Conservation (phyloP, 1,284 basidiomycete genomes). For the Ustilago vetiveriae region DNA sequence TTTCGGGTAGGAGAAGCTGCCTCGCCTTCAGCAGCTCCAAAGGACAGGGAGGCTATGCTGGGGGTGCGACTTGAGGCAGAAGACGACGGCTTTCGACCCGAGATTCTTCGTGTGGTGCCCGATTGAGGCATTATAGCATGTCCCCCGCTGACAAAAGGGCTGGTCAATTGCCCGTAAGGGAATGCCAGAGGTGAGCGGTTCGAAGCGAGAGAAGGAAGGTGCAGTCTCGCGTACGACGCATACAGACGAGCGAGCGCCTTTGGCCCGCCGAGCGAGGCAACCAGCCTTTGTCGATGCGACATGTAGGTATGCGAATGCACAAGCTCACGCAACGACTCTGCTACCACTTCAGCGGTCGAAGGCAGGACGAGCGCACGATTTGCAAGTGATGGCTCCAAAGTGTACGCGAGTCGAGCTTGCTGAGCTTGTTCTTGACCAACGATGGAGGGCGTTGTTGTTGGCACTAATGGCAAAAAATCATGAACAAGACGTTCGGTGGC, state of each 20-base stretch:
- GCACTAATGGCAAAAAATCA: slow-evolving; percentile 48
- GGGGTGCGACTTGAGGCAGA: slow-evolving; percentile 38
- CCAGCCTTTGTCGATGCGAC: slow-evolving; percentile 42
- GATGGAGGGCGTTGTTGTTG: slow-evolving; percentile 1
- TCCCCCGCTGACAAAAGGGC: slow-evolving; percentile 34
- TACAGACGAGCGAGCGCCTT: slow-evolving; percentile 53
- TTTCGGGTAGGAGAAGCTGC: slow-evolving; percentile 19
- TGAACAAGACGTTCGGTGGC: slow-evolving; percentile 52
- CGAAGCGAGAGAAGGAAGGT: slow-evolving; percentile 33
- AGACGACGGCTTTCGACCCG: slow-evolving; percentile 11
- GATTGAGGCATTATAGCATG: slow-evolving; percentile 5
- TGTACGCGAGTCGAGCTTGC: slow-evolving; percentile 7
- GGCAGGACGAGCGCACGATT: slow-evolving; percentile 11
- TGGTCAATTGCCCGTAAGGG: slow-evolving; percentile 47
- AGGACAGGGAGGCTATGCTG: slow-evolving; percentile 35
- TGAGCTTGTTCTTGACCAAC: slow-evolving; percentile 7
- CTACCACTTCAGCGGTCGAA: slow-evolving; percentile 9
- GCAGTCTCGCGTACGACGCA: slow-evolving; percentile 48
- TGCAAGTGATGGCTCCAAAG: slow-evolving; percentile 2
- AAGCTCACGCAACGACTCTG: slow-evolving; percentile 10
- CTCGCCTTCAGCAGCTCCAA: slow-evolving; percentile 14
- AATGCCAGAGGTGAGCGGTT: slow-evolving; percentile 45
- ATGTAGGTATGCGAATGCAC: slow-evolving; percentile 31
- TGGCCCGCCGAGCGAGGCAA: slow-evolving; percentile 52
- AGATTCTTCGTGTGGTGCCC: slow-evolving; percentile 1